Base-by-base conservation (phyloP, 2,329 filamentous ascomycete species). In the Davidsoniella virescens region DNA sequence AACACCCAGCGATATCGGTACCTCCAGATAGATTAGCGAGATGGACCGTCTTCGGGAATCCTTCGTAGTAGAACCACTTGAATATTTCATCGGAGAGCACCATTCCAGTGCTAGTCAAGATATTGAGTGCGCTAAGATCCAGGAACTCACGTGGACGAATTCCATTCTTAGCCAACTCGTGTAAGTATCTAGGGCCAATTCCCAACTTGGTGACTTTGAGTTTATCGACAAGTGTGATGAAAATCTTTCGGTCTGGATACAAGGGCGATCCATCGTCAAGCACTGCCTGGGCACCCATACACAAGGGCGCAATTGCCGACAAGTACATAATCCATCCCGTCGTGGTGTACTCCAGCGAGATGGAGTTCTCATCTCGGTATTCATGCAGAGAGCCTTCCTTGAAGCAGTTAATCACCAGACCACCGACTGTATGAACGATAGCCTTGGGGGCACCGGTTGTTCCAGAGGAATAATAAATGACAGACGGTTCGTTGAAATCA, bases 291-390 rank as follows among this genome's bases (percentile, higher is more conserved):
- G 70, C 69, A 6, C 84, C 84, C 38, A 70, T 65, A 1, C 82
- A 57, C 6, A 90, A 67, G 3, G 70, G 67, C 17, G 70, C 68
- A 0, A 85, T 67, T 37, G 72, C 74, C 2, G 70, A 65, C 7
- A 87, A 67, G 60, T 90, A 92, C 86, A 94, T 93, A 64, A 94
- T 92, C 86, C 86, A 93, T 0, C 84, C 82, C 0, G 82, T 87
- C 0, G 78, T 82, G 1, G 78, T 77, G 59, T 72, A 77, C 61
- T 78, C 73, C 52, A 78, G 56, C 1, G 63, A 59, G 1, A 75
- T 67, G 41, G 63, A 65, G n/a, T 64, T 59, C 0, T 65, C 57
- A 0, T 55, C 59, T 3, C 64, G 51, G 25, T 67, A 64, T 44
- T 72, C 67, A 58, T 77, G 72, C 23, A 77, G 61, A 2, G 61